A percentile compares a stretch with the other conserved stretches of the same genome.
Conservation (phyloP, 768 basidiomycete genomes). For the Naganishia randhawae region DNA sequence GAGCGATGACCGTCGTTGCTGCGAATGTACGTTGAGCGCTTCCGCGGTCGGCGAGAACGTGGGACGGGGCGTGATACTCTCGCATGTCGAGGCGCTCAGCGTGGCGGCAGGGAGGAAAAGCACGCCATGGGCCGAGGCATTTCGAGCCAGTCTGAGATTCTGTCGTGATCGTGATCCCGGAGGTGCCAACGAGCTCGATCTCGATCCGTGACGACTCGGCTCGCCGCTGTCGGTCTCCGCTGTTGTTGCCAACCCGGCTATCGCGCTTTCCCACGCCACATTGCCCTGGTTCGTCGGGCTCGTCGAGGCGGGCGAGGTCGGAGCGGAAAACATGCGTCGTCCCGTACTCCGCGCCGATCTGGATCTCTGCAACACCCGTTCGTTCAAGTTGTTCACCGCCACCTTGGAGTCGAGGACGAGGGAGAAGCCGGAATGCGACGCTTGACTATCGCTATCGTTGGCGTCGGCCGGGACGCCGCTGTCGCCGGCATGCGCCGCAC, state of each 20-base stretch:
- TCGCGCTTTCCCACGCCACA: neutral
- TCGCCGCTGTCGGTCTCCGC: neutral
- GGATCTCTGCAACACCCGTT: constrained; percentile 4
- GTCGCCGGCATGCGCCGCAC: neutral
- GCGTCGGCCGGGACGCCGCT: neutral
- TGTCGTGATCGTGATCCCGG: constrained; percentile 19
- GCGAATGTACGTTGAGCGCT: constrained; percentile 12
- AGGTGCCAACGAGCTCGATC: constrained; percentile 3
- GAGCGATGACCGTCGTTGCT: constrained; percentile 12
- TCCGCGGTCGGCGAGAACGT: constrained; percentile 26
- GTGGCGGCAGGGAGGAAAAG: neutral
- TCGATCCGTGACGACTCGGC: constrained; percentile 6
- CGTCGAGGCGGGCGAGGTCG: constrained; percentile 17
- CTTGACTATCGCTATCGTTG: constrained; percentile 11
- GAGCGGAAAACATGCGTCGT: constrained; percentile 27
- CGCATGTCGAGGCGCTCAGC: constrained; percentile 1
- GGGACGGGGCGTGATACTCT: constrained; percentile 9
- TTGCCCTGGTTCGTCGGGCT: constrained; percentile 12
- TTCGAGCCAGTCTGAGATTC: constrained; percentile 5
- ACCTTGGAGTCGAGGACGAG: neutral
- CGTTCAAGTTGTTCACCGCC: constrained; percentile 13
- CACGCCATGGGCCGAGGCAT: constrained; percentile 7
- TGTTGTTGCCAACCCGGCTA: neutral
- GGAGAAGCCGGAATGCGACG: constrained; percentile 22
- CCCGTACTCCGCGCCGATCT: neutral